These are phyloP conservation scores for Zygotorulaspora chibaensis DNA, from an alignment of 805 yeast species.

Conservation along the genomic window DNA sequence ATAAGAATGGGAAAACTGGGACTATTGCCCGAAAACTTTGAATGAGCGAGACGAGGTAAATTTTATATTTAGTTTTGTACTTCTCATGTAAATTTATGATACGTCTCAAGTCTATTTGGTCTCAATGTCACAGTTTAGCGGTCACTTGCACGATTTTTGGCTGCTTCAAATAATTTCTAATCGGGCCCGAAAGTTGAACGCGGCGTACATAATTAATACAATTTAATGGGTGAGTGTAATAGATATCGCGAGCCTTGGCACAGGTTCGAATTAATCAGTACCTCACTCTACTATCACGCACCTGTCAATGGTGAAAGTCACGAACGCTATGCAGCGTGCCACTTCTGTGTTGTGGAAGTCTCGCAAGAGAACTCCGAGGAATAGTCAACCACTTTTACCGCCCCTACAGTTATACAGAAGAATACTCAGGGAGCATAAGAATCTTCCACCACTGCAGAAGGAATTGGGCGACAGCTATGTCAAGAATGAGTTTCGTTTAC, in stretches of 20 bases:
- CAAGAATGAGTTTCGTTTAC: conserved; percentile 83
- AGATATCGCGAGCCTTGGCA: too few species aligned
- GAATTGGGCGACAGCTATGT: conserved; percentile 87
- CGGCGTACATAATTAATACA: too few species aligned
- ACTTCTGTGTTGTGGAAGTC: conserved; percentile 11
- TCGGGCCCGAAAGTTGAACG: too few species aligned
- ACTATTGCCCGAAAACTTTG: conserved; percentile 38
- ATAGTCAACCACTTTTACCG: conserved; percentile 58
- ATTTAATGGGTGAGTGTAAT: too few species aligned
- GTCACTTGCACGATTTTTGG: too few species aligned
- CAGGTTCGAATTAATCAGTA: too few species aligned
- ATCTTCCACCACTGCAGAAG: conserved; percentile 64
- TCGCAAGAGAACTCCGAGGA: conserved; percentile 9
- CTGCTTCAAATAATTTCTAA: too few species aligned
- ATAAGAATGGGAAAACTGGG: conserved; percentile 85
- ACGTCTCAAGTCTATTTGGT: too few species aligned
- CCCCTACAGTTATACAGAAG: conserved; percentile 76
- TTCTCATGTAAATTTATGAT: too few species aligned
- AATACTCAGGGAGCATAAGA: conserved; percentile 75
- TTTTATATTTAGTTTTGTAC: too few species aligned
- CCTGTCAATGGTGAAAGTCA: background rate
- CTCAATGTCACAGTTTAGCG: too few species aligned
- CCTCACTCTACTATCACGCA: too few species aligned
- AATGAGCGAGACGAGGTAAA: conserved; percentile 10
- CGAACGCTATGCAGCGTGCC: conserved; percentile 2